phyloP scores from a whole-genome alignment of 768 basidiomycete species.

The Rossbeevera mucosa region DNA sequence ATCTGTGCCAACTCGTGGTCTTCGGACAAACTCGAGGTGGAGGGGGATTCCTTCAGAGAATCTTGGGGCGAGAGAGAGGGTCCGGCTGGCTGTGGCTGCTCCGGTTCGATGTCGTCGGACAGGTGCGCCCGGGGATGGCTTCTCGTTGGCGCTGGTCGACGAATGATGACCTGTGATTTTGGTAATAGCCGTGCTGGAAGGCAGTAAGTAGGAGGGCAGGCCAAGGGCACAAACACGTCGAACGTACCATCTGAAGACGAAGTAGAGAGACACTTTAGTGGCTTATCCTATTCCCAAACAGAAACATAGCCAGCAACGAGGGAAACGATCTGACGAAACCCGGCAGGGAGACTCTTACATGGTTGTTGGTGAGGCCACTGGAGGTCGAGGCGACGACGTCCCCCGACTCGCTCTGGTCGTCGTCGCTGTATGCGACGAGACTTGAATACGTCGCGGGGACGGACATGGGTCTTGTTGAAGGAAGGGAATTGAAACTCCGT shows the following conservation, averaged over 20 bases:
- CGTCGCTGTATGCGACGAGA: slow-evolving; percentile 60
- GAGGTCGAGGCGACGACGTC: slow-evolving; percentile 34
- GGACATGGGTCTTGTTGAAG: background rate
- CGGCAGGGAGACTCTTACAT: slow-evolving; percentile 60
- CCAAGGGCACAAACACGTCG: background rate
- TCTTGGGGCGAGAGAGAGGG: slow-evolving; percentile 14
- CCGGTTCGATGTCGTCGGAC: slow-evolving; percentile 40
- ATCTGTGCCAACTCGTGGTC: slow-evolving; percentile 51
- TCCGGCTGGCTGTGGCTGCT: slow-evolving; percentile 3
- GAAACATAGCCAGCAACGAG: slow-evolving; percentile 61
- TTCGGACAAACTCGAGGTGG: slow-evolving; percentile 19
- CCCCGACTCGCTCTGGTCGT: slow-evolving; percentile 57
- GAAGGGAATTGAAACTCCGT: slow-evolving; percentile 24
- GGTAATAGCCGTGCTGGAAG: slow-evolving; percentile 37
- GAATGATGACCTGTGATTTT: slow-evolving; percentile 60
- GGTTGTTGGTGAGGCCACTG: slow-evolving; percentile 23
- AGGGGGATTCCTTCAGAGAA: slow-evolving; percentile 10
- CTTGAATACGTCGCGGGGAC: slow-evolving; percentile 38
- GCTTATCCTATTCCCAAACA: slow-evolving; percentile 60
- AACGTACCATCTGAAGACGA: slow-evolving; percentile 29
- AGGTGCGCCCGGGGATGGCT: slow-evolving; percentile 47
- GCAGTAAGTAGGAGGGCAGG: background rate
- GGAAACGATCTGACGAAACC: slow-evolving; percentile 47
- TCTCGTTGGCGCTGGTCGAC: slow-evolving; percentile 44
- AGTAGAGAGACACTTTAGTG: slow-evolving; percentile 34